A percentile compares a stretch with the other conserved stretches of the same genome.
phyloP scores from a whole-genome alignment of 257 asterid genomes.

The Fraxinus quadrangulata region DNA sequence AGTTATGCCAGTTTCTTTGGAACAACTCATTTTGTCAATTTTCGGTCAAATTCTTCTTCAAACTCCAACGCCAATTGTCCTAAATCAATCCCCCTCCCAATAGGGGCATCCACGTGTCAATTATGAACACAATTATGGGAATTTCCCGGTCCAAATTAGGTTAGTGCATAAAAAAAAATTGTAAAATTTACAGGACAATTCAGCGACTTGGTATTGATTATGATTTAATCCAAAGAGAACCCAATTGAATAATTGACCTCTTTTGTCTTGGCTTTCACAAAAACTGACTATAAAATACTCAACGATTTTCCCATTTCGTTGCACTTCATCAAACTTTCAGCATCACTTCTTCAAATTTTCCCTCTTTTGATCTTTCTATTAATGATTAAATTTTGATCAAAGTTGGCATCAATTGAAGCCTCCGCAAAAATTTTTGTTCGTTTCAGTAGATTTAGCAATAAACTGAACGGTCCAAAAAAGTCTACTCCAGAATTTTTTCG shows the following conservation, averaged over 20 bases:
- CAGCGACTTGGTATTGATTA: constrained; percentile 42
- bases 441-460: not conserved
- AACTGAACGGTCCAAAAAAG: not conserved
- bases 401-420: not conserved
- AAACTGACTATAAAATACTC: constrained; percentile 39
- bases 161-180: too few species aligned
- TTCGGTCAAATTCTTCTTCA: too few species aligned
- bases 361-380: not conserved
- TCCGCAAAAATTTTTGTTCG: not conserved
- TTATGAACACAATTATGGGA: too few species aligned
- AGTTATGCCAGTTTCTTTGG: too few species aligned
- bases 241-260: not conserved
- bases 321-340: not conserved
- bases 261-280: not conserved
- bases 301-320: constrained; percentile 17
- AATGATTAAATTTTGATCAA: too few species aligned
- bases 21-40: too few species aligned
- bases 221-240: constrained; percentile 1
- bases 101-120: too few species aligned
- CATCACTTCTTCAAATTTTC: not conserved
- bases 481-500: not conserved
- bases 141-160: too few species aligned
- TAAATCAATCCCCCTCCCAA: too few species aligned
- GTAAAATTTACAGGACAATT: not conserved
- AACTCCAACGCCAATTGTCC: too few species aligned